Evolutionary conservation across 306 rosid genomes (phyloP).

Genomic region (Cucurbita ficifolia): DNA sequence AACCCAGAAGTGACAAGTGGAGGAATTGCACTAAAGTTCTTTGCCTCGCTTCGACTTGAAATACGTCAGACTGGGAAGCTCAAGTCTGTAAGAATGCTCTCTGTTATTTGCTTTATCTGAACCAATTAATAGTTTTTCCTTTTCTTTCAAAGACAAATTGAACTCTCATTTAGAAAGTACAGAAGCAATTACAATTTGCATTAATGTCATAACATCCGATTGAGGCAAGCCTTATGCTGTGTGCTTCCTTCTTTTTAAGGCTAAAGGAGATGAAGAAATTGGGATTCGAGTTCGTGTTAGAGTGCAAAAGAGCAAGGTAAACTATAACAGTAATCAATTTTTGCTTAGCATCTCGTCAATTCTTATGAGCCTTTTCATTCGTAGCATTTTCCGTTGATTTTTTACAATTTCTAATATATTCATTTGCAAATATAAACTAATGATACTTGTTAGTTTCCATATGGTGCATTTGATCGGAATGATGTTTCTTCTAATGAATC

Average conservation of each 20-base stretch:
- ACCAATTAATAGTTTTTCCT: neutral
- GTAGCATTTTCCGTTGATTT: neutral
- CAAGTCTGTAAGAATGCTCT: constrained; percentile 71
- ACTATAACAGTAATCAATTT: neutral
- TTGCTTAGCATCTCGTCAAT: neutral
- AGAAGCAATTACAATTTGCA: neutral
- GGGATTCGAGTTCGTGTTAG: constrained; percentile 85
- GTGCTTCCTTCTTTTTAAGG: constrained; percentile 30
- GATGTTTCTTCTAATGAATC: neutral
- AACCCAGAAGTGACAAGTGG: constrained; percentile 99
- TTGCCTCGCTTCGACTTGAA: constrained; percentile 94
- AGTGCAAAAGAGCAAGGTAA: constrained; percentile 97
- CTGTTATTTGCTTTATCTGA: neutral
- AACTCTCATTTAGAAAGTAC: neutral
- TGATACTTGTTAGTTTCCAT: neutral
- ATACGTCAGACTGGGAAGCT: constrained; percentile 91
- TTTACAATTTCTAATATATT: neutral
- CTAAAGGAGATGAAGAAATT: constrained; percentile 94
- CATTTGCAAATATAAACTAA: neutral
- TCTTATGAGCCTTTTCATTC: neutral
- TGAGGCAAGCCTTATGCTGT: neutral
- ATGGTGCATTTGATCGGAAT: neutral
- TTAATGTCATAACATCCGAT: neutral
- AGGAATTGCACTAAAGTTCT: constrained; percentile 93
- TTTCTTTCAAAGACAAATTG: neutral